These are phyloP conservation scores for Oryza rufipogon DNA, from an alignment of 176 grass and related monocot species.

Conservation along the genomic window DNA sequence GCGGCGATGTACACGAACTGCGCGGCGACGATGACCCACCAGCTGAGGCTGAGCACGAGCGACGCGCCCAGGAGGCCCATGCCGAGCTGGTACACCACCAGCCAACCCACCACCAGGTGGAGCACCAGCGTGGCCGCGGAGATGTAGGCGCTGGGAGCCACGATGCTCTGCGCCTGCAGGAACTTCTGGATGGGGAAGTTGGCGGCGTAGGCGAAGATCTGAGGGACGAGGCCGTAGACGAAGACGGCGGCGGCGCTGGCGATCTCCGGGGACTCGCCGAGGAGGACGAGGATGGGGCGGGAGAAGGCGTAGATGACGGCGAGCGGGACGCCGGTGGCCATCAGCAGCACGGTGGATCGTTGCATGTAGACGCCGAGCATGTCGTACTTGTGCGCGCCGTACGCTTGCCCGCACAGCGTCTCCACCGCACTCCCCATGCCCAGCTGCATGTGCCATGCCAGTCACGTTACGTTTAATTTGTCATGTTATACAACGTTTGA, in stretches of 20 bases:
- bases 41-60: constrained; percentile 16
- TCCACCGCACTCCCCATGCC: constrained; percentile 78
- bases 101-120: not conserved
- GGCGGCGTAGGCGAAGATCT: constrained; percentile 55
- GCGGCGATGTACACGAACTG: constrained; percentile 11
- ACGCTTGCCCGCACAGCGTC: constrained; percentile 78
- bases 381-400: constrained; percentile 56
- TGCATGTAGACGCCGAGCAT: constrained; percentile 75
- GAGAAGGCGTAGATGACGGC: constrained; percentile 52
- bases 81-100: not conserved
- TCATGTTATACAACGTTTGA: too few species aligned
- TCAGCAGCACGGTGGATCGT: constrained; percentile 58
- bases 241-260: not conserved
- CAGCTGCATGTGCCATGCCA: constrained; percentile 32
- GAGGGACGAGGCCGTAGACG: constrained; percentile 44
- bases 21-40: constrained; percentile 6
- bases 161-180: constrained; percentile 57
- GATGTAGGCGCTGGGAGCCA: constrained; percentile 51
- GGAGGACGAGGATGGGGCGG: not conserved
- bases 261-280: not conserved
- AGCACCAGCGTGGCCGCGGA: constrained; percentile 13
- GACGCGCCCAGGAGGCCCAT: constrained; percentile 26
- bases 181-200: constrained; percentile 67
- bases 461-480: too few species aligned
- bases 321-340: constrained; percentile 37